Evolutionary conservation across 176 grass and related monocot species (phyloP).

Genomic region (Lolium rigidum): DNA sequence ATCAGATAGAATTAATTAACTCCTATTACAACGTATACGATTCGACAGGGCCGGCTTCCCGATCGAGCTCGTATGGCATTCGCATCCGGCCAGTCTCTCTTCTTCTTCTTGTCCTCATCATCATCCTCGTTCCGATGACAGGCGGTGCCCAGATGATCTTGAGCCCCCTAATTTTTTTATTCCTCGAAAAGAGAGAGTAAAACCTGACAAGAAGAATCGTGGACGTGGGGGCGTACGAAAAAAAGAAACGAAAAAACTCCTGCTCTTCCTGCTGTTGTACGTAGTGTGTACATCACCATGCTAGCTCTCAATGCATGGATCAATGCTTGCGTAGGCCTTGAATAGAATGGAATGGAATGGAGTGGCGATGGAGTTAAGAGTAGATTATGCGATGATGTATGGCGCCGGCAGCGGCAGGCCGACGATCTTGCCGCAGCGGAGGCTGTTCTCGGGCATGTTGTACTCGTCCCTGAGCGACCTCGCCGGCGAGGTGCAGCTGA

Average conservation of each 20-base stretch:
- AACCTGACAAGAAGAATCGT: conserved; percentile 27
- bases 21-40: conserved; percentile 44
- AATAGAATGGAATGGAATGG: background rate
- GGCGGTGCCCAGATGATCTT: conserved; percentile 17
- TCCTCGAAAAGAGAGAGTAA: conserved; percentile 42
- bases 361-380: background rate
- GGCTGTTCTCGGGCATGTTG: conserved; percentile 63
- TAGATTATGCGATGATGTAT: conserved; percentile 47
- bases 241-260: conserved; percentile 18
- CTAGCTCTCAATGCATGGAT: background rate
- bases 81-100: conserved; percentile 37
- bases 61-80: conserved; percentile 35
- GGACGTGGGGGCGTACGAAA: conserved; percentile 25
- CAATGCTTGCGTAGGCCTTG: conserved; percentile 1
- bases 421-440: conserved; percentile 77
- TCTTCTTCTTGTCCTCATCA: conserved; percentile 30
- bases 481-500: conserved; percentile 76
- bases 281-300: conserved; percentile 38
- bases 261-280: conserved; percentile 12
- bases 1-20: conserved; percentile 44
- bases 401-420: conserved; percentile 73
- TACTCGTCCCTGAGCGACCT: conserved; percentile 92
- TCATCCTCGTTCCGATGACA: conserved; percentile 21
- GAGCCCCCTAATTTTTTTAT: conserved; percentile 42
- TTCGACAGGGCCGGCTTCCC: conserved; percentile 44